These are phyloP conservation scores for Stemphylium beticola DNA, from an alignment of 2,329 filamentous ascomycete species.

Conservation along the genomic window DNA sequence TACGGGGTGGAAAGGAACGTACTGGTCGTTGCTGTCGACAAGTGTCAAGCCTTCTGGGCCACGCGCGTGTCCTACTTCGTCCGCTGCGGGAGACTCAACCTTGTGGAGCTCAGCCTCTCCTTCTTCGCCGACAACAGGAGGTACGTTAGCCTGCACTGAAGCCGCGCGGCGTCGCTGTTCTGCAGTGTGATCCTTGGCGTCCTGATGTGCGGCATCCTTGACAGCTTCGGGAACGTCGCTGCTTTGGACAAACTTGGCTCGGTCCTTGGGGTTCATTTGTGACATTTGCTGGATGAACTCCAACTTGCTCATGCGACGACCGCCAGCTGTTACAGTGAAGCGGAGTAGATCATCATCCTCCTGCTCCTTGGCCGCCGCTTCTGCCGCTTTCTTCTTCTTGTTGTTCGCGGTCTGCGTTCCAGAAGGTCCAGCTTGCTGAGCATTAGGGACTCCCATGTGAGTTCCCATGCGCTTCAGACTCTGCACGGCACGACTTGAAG, in stretches of 20 bases:
- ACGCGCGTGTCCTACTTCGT: slow-evolving; percentile 29
- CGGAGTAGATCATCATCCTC: slow-evolving; percentile 74
- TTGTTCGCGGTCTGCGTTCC: slow-evolving; percentile 21
- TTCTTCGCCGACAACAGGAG: slow-evolving; percentile 42
- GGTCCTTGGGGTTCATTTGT: slow-evolving; percentile 71
- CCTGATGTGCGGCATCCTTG: slow-evolving; percentile 55
- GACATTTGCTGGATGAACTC: slow-evolving; percentile 79
- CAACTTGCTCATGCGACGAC: slow-evolving; percentile 77
- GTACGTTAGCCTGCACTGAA: slow-evolving; percentile 33
- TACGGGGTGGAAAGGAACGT: slow-evolving; percentile 58
- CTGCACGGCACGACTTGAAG: slow-evolving; percentile 50
- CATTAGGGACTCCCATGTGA: slow-evolving; percentile 54
- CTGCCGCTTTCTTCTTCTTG: slow-evolving; percentile 30
- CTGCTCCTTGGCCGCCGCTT: slow-evolving; percentile 50
- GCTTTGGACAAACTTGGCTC: slow-evolving; percentile 57
- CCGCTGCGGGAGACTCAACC: slow-evolving; percentile 36
- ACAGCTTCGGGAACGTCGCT: slow-evolving; percentile 56
- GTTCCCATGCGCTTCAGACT: slow-evolving; percentile 60
- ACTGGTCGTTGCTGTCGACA: slow-evolving; percentile 53
- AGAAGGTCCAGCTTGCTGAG: slow-evolving; percentile 33
- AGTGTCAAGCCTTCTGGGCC: slow-evolving; percentile 52
- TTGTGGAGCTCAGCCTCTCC: slow-evolving; percentile 43
- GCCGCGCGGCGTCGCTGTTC: slow-evolving; percentile 35
- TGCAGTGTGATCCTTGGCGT: slow-evolving; percentile 48
- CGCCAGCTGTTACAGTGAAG: slow-evolving; percentile 77